Base-by-base conservation (phyloP, 495 filamentous ascomycete species). In the Neurospora tetraspora region DNA sequence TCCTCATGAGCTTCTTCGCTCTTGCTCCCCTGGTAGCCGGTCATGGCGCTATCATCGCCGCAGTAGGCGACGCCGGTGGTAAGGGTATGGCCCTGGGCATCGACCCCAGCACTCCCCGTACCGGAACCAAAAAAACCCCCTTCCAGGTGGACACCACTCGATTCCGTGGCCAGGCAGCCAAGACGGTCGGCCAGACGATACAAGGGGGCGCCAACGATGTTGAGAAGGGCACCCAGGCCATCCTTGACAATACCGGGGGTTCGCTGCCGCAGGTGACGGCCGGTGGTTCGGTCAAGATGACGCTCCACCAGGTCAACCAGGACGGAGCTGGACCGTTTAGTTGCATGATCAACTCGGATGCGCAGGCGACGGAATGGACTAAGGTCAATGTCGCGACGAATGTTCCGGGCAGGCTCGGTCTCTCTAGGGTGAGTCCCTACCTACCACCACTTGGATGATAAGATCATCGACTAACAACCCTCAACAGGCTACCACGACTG, bases 141-240 rank as follows among this genome's bases (percentile, higher is more conserved):
- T 87, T 87, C 80, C 86, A 88, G 74, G 85, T 85, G 47, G 86
- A 88, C 73, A 80, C 76, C 69, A 87, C 86, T 53, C 83, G 86
- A 18, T 88, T 88, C 82, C 74, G 78, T 42, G 83, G 82, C 31
- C 74, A 76, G 59, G 73, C 79, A 7, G 83, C 81, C n/a, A 78
- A 80, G n/a, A 83, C 84, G 16, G 68, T 85, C 70, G 81, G 83
- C 70, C 81, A 85, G 76, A 84, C 81, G 2, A 73, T 83, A 23
- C 79, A 73, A 8, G 81, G 71, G 38, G 86, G 86, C 47, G 76
- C 78, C 76, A 87, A 87, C 76, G 70, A 84, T 53, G 71, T 86
- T 72, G 83, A 86, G 76, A 73, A 82, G 34, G 86, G 86, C 47
- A 86, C 85, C 16, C 69, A 76, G 37, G 77, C 80, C 12, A 85